These are phyloP conservation scores for Thraustochytrium sp. DNA, from an alignment of 352 stramenopile genomes.

Conservation along the genomic window DNA sequence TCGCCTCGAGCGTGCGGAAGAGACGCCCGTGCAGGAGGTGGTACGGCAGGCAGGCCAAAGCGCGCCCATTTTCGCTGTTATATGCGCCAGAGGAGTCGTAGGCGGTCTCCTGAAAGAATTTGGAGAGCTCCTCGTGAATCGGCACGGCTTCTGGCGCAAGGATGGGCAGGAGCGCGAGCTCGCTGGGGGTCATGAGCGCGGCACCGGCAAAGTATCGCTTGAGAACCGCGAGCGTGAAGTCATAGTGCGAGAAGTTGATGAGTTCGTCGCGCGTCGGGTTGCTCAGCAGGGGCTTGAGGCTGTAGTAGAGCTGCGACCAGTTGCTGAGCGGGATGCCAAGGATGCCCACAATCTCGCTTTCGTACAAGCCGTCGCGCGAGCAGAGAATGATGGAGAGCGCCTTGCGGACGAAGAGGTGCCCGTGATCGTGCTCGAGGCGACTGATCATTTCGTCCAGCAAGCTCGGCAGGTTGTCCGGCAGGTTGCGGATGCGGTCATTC, in stretches of 20 bases:
- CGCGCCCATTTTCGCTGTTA: constrained; percentile 22
- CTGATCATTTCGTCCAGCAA: constrained; percentile 45
- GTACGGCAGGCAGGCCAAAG: constrained; percentile 31
- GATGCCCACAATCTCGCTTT: constrained; percentile 46
- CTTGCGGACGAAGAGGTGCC: constrained; percentile 42
- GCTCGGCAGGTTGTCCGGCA: constrained; percentile 27
- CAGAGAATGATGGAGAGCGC: constrained; percentile 45
- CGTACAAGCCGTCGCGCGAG: constrained; percentile 40
- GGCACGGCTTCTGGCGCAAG: constrained; percentile 1
- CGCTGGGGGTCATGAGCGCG: background rate
- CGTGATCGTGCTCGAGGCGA: constrained; percentile 45
- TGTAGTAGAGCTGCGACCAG: constrained; percentile 48
- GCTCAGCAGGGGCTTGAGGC: constrained; percentile 33
- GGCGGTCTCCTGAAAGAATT: constrained; percentile 17
- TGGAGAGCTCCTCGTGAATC: constrained; percentile 19
- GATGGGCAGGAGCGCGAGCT: constrained; percentile 8
- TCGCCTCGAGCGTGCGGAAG: constrained; percentile 35
- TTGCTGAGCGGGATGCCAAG: constrained; percentile 45
- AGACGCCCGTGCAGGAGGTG: constrained; percentile 15
- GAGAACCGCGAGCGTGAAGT: constrained; percentile 39
- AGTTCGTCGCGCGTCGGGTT: constrained; percentile 22
- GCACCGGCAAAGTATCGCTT: constrained; percentile 37
- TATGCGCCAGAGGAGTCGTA: background rate
- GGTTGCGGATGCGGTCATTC: constrained; percentile 35
- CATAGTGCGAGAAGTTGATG: constrained; percentile 38